These are phyloP conservation scores for Geotrichum phurueaensis DNA, from an alignment of 1,139 yeast species.

Conservation along the genomic window DNA sequence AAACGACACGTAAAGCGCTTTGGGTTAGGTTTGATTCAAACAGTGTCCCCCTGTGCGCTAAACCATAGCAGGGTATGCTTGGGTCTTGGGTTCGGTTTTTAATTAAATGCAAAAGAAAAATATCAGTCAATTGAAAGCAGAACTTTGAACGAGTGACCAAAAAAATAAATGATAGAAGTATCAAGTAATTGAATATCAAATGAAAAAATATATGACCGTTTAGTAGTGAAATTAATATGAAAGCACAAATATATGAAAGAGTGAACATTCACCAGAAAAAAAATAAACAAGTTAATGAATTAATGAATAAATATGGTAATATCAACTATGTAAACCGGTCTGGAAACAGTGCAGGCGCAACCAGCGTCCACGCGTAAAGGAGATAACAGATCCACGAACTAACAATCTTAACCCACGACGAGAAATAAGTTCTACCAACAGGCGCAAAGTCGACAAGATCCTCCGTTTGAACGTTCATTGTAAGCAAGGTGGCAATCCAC, in stretches of 20 bases:
- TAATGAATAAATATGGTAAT: constrained; percentile 2
- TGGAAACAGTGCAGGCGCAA: constrained; percentile 87
- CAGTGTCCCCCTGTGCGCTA: neutral
- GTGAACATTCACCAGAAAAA: neutral
- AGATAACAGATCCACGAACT: constrained; percentile 89
- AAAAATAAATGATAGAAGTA: too few species aligned
- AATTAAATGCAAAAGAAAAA: neutral
- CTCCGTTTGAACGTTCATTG: constrained; percentile 84
- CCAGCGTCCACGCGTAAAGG: constrained; percentile 82
- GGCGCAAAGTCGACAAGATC: constrained; percentile 88
- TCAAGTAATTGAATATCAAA: neutral
- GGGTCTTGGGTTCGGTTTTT: neutral
- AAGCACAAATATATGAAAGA: too few species aligned
- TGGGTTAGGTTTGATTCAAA: neutral
- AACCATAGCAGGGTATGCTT: neutral
- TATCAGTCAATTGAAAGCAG: too few species aligned
- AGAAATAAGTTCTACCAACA: constrained; percentile 93
- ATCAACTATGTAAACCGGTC: constrained; percentile 53
- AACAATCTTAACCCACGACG: constrained; percentile 88
- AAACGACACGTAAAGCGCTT: neutral
- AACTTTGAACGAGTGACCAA: too few species aligned
- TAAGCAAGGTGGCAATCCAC: constrained; percentile 88
- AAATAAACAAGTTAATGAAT: constrained; percentile 22
- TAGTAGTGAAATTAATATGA: too few species aligned
- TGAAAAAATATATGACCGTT: neutral